These are phyloP conservation scores for Hygrophoropsis aurantiaca DNA, from an alignment of 768 basidiomycete genomes.

Conservation along the genomic window DNA sequence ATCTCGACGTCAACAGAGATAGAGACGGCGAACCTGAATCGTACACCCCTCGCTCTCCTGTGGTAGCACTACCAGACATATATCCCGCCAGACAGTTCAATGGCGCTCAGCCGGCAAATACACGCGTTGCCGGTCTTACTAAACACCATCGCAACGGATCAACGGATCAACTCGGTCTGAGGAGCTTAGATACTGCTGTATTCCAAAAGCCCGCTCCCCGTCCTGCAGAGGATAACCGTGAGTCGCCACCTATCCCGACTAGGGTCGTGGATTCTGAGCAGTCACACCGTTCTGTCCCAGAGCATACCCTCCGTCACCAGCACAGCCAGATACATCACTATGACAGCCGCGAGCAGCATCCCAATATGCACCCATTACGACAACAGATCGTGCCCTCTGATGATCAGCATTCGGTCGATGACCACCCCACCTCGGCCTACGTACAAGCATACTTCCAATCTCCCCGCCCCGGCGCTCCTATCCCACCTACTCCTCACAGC, in stretches of 20 bases:
- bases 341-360: constrained; percentile 18
- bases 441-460: constrained; percentile 59
- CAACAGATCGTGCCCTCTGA: constrained; percentile 46
- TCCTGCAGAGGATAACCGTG: constrained; percentile 27
- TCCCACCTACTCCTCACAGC: constrained; percentile 78
- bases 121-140: constrained; percentile 37
- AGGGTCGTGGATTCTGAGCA: constrained; percentile 15
- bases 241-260: constrained; percentile 14
- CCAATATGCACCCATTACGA: constrained; percentile 33
- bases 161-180: constrained; percentile 62
- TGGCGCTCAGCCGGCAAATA: constrained; percentile 26
- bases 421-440: constrained; percentile 58
- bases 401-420: constrained; percentile 61
- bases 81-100: constrained; percentile 33
- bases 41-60: constrained; percentile 71
- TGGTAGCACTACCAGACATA: constrained; percentile 55
- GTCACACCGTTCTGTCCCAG: constrained; percentile 9
- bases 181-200: constrained; percentile 56
- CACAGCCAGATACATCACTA: constrained; percentile 26
- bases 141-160: constrained; percentile 55
- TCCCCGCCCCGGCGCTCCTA: constrained; percentile 69
- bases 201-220: constrained; percentile 42
- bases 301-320: constrained; percentile 15
- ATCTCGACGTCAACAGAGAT: constrained; percentile 34
- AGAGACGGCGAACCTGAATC: constrained; percentile 51